Conservation (phyloP, 441 rosid species). For the Adansonia rubrostipa region DNA sequence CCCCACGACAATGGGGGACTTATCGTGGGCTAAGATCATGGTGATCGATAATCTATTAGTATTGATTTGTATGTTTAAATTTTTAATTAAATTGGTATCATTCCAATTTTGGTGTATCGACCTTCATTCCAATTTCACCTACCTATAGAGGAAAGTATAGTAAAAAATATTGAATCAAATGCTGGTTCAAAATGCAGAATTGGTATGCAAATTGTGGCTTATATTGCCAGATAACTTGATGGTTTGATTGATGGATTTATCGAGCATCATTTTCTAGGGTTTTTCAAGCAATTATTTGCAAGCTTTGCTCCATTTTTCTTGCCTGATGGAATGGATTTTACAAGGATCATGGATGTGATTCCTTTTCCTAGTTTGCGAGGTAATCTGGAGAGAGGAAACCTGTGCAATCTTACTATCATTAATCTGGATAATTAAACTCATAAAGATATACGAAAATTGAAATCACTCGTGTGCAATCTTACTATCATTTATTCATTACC, state of each 20-base stretch:
- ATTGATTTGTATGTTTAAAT: no score
- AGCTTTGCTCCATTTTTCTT: slow-evolving; percentile 40
- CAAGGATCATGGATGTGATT: slow-evolving; percentile 46
- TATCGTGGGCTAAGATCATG: no score
- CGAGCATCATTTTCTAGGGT: slow-evolving; percentile 9
- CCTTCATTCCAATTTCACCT: neutral
- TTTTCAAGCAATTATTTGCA: slow-evolving; percentile 28
- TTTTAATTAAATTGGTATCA: no score
- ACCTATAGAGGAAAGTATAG: neutral
- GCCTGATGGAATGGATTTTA: slow-evolving; percentile 42
- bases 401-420: slow-evolving; percentile 10
- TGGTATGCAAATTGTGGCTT: neutral
- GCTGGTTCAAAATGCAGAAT: neutral
- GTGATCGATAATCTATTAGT: no score
- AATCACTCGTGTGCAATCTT: no score
- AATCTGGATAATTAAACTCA: no score
- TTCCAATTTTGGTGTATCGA: no score
- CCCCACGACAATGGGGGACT: no score
- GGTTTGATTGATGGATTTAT: slow-evolving; percentile 7
- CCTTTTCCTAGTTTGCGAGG: slow-evolving; percentile 48
- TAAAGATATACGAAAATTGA: no score
- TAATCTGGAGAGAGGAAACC: slow-evolving; percentile 41
- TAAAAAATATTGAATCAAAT: slow-evolving; percentile 2
- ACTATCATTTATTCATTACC: no score
- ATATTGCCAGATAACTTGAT: neutral